These are phyloP conservation scores for Kappamyces sp. DNA, from an alignment of 192 early-diverging fungal species.

Conservation along the genomic window DNA sequence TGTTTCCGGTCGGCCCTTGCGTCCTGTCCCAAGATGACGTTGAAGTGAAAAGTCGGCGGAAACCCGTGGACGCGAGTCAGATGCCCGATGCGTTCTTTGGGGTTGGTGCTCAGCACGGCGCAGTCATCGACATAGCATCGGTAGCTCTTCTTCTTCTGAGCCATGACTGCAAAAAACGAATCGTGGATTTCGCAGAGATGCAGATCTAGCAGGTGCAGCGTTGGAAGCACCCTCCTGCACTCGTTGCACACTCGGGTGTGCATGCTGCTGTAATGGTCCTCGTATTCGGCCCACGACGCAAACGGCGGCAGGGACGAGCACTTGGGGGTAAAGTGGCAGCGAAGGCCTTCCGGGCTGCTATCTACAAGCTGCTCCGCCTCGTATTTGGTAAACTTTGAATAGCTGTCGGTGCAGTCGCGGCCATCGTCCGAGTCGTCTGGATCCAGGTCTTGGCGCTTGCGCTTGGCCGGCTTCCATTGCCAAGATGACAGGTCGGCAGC, in stretches of 20 bases:
- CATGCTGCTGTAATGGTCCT: slow-evolving; percentile 20
- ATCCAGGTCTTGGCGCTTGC: slow-evolving; percentile 7
- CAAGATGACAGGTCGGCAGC: neutral
- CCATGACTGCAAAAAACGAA: slow-evolving; percentile 9
- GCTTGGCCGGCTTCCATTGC: slow-evolving; percentile 4
- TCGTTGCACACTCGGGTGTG: slow-evolving; percentile 25
- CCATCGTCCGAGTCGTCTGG: neutral
- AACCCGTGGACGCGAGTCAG: slow-evolving; percentile 6
- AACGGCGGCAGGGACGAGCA: slow-evolving; percentile 15
- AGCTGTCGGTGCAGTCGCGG: neutral
- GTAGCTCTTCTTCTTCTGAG: slow-evolving; percentile 1
- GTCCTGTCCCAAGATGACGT: neutral
- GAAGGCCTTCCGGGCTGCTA: neutral
- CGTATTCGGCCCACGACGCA: slow-evolving; percentile 18
- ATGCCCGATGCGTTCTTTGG: neutral
- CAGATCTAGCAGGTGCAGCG: slow-evolving; percentile 23
- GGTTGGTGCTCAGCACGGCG: neutral
- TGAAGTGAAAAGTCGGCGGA: slow-evolving; percentile 3
- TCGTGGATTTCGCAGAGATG: slow-evolving; percentile 31
- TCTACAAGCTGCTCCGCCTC: slow-evolving; percentile 1
- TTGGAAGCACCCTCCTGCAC: slow-evolving; percentile 28
- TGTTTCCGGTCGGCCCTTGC: no score
- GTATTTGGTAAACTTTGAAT: neutral
- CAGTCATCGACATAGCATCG: neutral
- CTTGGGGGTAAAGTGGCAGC: slow-evolving; percentile 2